These are phyloP conservation scores for Dryas octopetala DNA, from an alignment of 306 rosid genomes.

Conservation along the genomic window DNA sequence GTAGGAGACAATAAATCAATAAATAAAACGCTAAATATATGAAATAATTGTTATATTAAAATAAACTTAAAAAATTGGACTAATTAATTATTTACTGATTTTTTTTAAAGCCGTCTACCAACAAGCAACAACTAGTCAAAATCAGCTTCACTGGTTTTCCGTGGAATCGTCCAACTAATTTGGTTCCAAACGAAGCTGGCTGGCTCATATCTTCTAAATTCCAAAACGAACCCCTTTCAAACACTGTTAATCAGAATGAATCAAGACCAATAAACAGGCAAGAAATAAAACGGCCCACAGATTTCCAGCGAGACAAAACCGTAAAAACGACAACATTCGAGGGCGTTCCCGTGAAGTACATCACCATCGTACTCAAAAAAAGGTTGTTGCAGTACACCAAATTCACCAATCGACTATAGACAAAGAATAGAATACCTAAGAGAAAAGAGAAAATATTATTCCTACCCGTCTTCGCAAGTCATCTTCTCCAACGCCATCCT, in stretches of 20 bases:
- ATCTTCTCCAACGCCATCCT: background rate
- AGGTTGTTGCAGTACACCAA: constrained; percentile 7
- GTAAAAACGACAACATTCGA: background rate
- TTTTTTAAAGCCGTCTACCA: background rate
- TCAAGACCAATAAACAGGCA: background rate
- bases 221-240: background rate
- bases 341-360: background rate
- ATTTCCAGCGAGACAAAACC: background rate
- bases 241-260: background rate
- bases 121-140: constrained; percentile 2
- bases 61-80: too few relatives aligned
- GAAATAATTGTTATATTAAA: too few relatives aligned
- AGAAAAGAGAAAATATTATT: background rate
- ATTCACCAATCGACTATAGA: background rate
- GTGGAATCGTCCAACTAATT: too few relatives aligned
- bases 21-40: too few relatives aligned
- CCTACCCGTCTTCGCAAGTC: background rate
- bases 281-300: too few relatives aligned
- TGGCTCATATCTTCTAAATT: background rate
- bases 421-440: too few relatives aligned
- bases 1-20: too few relatives aligned
- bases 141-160: background rate
- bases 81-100: too few relatives aligned
- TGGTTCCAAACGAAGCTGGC: background rate
- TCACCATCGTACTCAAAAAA: background rate